Evolutionary conservation across 164 flowering plant species (phyloP).

Genomic region (Cinnamomum chago): DNA sequence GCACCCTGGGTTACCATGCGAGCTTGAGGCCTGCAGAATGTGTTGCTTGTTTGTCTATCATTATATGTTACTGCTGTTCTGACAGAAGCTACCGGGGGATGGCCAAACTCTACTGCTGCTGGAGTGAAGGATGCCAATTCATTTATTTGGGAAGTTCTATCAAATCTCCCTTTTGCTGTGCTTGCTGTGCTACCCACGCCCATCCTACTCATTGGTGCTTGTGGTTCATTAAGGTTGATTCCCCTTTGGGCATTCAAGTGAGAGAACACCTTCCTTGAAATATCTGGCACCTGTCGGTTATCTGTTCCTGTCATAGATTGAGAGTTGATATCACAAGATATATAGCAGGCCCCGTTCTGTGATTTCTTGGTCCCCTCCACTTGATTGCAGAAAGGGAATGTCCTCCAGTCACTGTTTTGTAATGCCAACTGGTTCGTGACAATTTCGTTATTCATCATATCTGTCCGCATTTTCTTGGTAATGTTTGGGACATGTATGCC

Average conservation of each 20-base stretch:
- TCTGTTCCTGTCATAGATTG: background rate
- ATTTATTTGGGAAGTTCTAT: conserved; percentile 24
- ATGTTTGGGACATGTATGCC: conserved; percentile 34
- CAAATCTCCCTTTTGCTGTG: conserved; percentile 41
- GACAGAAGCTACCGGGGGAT: conserved; percentile 8
- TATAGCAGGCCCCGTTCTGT: background rate
- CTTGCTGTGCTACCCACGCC: conserved; percentile 16
- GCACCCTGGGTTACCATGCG: conserved; percentile 31
- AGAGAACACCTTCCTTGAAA: conserved; percentile 3
- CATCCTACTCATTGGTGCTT: conserved; percentile 12
- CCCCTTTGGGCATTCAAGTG: conserved; percentile 4
- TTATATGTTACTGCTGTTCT: conserved; percentile 1
- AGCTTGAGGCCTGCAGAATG: conserved; percentile 15
- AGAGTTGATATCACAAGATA: background rate
- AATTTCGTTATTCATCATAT: conserved; percentile 21
- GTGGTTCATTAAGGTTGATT: conserved; percentile 4
- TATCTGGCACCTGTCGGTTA: background rate
- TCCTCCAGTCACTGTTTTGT: conserved; percentile 3
- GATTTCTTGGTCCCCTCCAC: background rate
- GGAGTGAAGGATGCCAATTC: conserved; percentile 25
- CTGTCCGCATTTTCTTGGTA: conserved; percentile 52
- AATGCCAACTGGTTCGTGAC: conserved; percentile 12
- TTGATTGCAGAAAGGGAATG: conserved; percentile 6
- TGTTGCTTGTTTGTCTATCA: conserved; percentile 9
- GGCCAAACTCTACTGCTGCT: conserved; percentile 18